These are phyloP conservation scores for Xylaria castorea DNA, from an alignment of 495 filamentous ascomycete genomes.

Conservation along the genomic window DNA sequence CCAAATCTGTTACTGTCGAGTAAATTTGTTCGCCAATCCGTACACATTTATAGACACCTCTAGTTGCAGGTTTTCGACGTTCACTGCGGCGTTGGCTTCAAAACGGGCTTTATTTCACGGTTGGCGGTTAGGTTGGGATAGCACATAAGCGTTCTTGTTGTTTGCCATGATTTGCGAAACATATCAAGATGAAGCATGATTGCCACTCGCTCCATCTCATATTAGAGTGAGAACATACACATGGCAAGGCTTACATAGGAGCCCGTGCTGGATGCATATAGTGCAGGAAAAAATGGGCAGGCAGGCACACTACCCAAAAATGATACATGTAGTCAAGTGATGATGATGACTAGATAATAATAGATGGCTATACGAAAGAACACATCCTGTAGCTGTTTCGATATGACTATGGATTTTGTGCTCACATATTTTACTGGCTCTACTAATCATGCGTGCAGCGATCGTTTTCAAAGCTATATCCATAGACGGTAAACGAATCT, in stretches of 20 bases:
- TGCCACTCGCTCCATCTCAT: constrained; percentile 14
- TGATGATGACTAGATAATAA: constrained; percentile 21
- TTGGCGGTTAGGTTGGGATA: constrained; percentile 36
- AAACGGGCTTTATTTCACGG: constrained; percentile 34
- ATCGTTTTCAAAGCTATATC: not conserved
- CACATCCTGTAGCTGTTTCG: not conserved
- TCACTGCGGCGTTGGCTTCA: constrained; percentile 35
- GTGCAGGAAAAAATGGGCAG: constrained; percentile 1
- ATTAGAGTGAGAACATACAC: constrained; percentile 19
- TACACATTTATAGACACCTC: constrained; percentile 25
- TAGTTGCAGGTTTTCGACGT: constrained; percentile 29
- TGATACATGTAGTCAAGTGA: constrained; percentile 24
- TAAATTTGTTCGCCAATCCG: constrained; percentile 53
- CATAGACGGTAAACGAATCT: not conserved
- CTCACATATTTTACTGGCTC: not conserved
- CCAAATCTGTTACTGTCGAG: constrained; percentile 98
- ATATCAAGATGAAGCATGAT: constrained; percentile 31
- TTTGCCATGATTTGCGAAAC: constrained; percentile 32
- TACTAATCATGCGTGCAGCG: not conserved
- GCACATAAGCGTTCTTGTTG: constrained; percentile 32
- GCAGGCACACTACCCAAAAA: constrained; percentile 5
- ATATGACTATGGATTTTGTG: not conserved
- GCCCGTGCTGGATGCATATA: constrained; percentile 9
- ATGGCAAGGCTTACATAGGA: constrained; percentile 5
- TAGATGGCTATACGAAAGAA: constrained; percentile 11